A percentile compares a stretch with the other conserved stretches of the same genome.
Conservation (phyloP, 1,284 basidiomycete genomes). For the Tremellales sp. region DNA sequence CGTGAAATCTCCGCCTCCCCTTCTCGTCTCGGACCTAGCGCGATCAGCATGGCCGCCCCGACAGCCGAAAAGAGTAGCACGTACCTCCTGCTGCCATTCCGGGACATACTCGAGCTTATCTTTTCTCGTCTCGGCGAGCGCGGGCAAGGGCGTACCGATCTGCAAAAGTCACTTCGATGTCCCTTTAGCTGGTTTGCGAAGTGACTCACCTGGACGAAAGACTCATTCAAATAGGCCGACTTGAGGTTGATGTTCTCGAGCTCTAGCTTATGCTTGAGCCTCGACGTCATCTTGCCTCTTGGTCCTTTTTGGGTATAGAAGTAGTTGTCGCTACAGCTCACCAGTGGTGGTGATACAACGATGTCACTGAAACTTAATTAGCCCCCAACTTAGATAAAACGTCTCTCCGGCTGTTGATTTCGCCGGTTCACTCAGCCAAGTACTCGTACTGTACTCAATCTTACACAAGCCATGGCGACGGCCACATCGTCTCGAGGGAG, state of each 20-base stretch:
- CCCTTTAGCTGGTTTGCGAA: slow-evolving; percentile 6
- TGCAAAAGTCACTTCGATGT: slow-evolving; percentile 39
- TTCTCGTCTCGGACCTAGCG: slow-evolving; percentile 84
- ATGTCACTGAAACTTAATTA: too few relatives aligned
- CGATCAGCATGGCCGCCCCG: background rate
- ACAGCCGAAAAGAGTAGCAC: slow-evolving; percentile 10
- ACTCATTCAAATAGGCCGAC: slow-evolving; percentile 73
- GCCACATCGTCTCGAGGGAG: too few relatives aligned
- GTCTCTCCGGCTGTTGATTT: too few relatives aligned
- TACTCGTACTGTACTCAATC: too few relatives aligned
- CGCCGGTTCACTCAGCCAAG: too few relatives aligned
- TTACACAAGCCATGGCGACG: too few relatives aligned
- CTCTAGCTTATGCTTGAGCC: slow-evolving; percentile 63
- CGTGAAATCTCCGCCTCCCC: slow-evolving; percentile 85
- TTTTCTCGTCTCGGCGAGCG: slow-evolving; percentile 73
- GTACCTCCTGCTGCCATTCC: slow-evolving; percentile 92
- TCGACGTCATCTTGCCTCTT: slow-evolving; percentile 49
- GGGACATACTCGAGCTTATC: slow-evolving; percentile 93
- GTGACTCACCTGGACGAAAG: slow-evolving; percentile 71
- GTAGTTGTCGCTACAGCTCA: too few relatives aligned
- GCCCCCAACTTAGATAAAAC: too few relatives aligned
- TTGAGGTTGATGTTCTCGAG: slow-evolving; percentile 71
- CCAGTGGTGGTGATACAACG: too few relatives aligned
- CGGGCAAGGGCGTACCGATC: slow-evolving; percentile 89
- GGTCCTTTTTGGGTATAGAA: background rate